phyloP scores from a whole-genome alignment of 345 rosid genomes.

The Crucihimalaya himalaica region DNA sequence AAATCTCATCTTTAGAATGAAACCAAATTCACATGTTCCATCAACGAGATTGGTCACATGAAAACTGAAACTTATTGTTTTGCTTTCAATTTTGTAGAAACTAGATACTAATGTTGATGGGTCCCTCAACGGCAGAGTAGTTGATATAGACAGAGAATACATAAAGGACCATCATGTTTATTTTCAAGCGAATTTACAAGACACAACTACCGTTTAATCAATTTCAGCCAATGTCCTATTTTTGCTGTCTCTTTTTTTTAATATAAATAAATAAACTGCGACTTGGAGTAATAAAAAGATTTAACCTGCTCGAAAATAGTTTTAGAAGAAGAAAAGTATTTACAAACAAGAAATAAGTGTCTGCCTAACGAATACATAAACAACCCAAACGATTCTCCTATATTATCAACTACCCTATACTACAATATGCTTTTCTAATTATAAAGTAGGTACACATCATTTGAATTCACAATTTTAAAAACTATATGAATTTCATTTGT shows the following conservation, averaged over 20 bases:
- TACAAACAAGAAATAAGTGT: not conserved
- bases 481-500: not conserved
- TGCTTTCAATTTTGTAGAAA: not conserved
- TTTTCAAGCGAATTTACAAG: constrained; percentile 26
- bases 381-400: not conserved
- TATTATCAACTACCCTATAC: constrained; percentile 5
- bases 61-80: constrained; percentile 5
- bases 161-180: constrained; percentile 35
- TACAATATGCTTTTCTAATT: not conserved
- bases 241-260: not conserved
- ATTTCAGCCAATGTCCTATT: not conserved
- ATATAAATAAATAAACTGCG: no score
- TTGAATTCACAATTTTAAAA: not conserved
- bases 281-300: not conserved
- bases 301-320: not conserved
- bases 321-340: not conserved
- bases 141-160: constrained; percentile 28
- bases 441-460: constrained; percentile 6
- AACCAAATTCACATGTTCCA: constrained; percentile 38
- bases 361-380: constrained; percentile 5
- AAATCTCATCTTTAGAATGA: constrained; percentile 17
- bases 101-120: not conserved
- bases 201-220: constrained; percentile 26
- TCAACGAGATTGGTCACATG: constrained; percentile 34
- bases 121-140: constrained; percentile 27